A percentile compares a stretch with the other conserved stretches of the same genome.
phyloP scores from a whole-genome alignment of 371 early-diverging fungal genomes.

The Mucor circinelloides region DNA sequence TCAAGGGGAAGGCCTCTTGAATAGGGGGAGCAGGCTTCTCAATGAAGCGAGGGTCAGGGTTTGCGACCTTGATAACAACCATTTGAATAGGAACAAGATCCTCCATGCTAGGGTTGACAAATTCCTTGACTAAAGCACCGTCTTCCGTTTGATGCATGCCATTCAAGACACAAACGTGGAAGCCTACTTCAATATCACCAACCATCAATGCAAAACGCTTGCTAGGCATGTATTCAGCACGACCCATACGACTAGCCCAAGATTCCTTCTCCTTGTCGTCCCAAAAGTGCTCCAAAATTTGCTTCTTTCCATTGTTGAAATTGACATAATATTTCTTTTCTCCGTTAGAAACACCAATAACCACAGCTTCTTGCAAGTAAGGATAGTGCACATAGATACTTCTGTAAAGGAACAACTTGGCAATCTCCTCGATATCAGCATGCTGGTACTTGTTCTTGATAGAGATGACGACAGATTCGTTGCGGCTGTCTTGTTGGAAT shows the following conservation, averaged over 20 bases:
- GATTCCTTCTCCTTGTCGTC: conserved; percentile 43
- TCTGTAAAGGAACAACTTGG: conserved; percentile 56
- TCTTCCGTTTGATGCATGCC: conserved; percentile 74
- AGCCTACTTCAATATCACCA: conserved; percentile 70
- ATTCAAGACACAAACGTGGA: conserved; percentile 72
- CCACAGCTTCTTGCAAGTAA: conserved; percentile 79
- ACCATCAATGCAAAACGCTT: conserved; percentile 68
- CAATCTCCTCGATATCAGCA: conserved; percentile 48
- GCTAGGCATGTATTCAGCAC: conserved; percentile 54
- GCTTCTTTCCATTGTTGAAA: conserved; percentile 38
- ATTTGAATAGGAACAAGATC: conserved; percentile 72
- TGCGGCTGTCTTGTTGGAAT: conserved; percentile 81
- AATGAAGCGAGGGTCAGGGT: conserved; percentile 75
- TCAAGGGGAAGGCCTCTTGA: conserved; percentile 68
- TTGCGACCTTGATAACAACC: conserved; percentile 58
- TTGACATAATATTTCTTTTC: conserved; percentile 66
- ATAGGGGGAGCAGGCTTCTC: conserved; percentile 60
- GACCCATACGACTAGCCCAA: conserved; percentile 66
- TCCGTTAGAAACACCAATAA: conserved; percentile 77
- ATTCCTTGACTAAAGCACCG: conserved; percentile 88
- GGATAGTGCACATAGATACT: conserved; percentile 82
- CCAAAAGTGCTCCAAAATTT: conserved; percentile 52
- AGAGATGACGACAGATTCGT: conserved; percentile 82
- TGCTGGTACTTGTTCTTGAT: conserved; percentile 59
- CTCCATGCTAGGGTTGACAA: conserved; percentile 65